phyloP scores from a whole-genome alignment of 2,329 filamentous ascomycete species.

The Talaromyces sp. region DNA sequence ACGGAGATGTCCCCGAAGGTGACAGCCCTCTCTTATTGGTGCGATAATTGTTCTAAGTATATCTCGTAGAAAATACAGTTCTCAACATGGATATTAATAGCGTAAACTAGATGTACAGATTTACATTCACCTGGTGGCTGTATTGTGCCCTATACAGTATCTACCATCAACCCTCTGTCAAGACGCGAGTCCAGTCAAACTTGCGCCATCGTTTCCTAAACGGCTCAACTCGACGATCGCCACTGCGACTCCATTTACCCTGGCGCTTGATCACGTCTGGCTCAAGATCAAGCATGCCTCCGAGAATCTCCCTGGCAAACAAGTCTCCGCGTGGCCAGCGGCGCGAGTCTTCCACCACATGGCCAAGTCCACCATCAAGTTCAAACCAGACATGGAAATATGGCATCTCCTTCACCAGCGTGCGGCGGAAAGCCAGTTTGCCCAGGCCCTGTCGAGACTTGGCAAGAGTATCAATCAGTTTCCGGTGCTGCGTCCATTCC shows the following conservation, averaged over 20 bases:
- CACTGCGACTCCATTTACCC: conserved; percentile 72
- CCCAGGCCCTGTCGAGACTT: conserved; percentile 62
- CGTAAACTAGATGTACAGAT: not conserved
- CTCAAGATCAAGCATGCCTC: conserved; percentile 82
- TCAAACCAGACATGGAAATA: conserved; percentile 98
- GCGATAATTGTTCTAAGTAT: not conserved
- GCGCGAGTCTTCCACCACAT: conserved; percentile 81
- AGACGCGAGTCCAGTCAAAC: conserved; percentile 79
- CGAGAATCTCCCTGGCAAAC: conserved; percentile 87
- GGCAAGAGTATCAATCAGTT: conserved; percentile 78
- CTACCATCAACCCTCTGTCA: conserved; percentile 44
- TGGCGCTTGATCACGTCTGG: conserved; percentile 84
- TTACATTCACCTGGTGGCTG: not conserved
- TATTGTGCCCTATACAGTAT: not conserved
- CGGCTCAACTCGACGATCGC: conserved; percentile 62
- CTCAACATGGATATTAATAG: not conserved
- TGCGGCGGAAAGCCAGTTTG: conserved; percentile 73
- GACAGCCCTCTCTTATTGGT: not conserved
- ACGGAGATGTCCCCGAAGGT: not conserved
- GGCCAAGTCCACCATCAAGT: conserved; percentile 85
- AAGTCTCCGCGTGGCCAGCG: conserved; percentile 87
- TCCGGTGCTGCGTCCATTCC: conserved; percentile 94
- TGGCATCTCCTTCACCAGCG: conserved; percentile 89
- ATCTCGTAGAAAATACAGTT: not conserved
- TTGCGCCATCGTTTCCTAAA: conserved; percentile 85